Evolutionary conservation across 1,284 basidiomycete genomes (phyloP).

Genomic region (Laetiporus sulphureus): DNA sequence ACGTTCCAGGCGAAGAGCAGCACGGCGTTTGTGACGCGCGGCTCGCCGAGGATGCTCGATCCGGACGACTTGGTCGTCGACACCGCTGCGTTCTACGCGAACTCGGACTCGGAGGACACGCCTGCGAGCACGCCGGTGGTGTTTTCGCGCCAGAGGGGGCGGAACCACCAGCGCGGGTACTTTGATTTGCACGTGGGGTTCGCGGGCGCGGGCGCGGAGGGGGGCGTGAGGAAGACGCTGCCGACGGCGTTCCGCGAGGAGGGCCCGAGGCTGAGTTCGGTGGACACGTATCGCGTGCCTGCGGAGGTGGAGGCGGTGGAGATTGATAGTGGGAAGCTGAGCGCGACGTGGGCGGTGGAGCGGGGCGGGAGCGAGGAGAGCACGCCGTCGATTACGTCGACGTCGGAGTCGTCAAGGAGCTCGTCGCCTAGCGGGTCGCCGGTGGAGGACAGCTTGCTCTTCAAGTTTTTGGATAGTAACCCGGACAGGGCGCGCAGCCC

Average conservation of each 20-base stretch:
- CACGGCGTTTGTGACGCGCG: slow-evolving; percentile 15
- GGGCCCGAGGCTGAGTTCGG: slow-evolving; percentile 14
- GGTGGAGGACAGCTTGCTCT: slow-evolving; percentile 10
- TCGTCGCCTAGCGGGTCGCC: slow-evolving; percentile 24
- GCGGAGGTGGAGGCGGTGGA: slow-evolving; percentile 1
- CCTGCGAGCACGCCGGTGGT: slow-evolving; percentile 12
- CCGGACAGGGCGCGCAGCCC: slow-evolving; percentile 10
- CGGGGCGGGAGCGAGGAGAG: slow-evolving; percentile 43
- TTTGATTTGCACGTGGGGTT: slow-evolving; percentile 23
- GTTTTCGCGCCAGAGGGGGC: slow-evolving; percentile 13
- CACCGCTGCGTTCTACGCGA: slow-evolving; percentile 8
- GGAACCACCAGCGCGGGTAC: slow-evolving; percentile 25
- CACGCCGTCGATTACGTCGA: slow-evolving; percentile 45
- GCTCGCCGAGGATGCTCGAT: slow-evolving; percentile 22
- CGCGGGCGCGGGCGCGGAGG: slow-evolving; percentile 5
- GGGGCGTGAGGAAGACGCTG: slow-evolving; percentile 15
- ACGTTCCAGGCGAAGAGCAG: slow-evolving; percentile 1
- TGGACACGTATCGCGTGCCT: slow-evolving; percentile 9
- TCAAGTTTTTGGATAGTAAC: slow-evolving; percentile 3
- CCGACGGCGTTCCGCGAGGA: slow-evolving; percentile 17
- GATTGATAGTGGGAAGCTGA: slow-evolving; percentile 1
- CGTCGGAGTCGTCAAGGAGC: slow-evolving; percentile 25
- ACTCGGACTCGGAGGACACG: slow-evolving; percentile 17
- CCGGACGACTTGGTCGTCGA: slow-evolving; percentile 14
- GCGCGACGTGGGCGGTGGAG: slow-evolving; percentile 17